phyloP scores from a whole-genome alignment of 176 grass and related monocot genomes.

The Coix lacrymajobi region DNA sequence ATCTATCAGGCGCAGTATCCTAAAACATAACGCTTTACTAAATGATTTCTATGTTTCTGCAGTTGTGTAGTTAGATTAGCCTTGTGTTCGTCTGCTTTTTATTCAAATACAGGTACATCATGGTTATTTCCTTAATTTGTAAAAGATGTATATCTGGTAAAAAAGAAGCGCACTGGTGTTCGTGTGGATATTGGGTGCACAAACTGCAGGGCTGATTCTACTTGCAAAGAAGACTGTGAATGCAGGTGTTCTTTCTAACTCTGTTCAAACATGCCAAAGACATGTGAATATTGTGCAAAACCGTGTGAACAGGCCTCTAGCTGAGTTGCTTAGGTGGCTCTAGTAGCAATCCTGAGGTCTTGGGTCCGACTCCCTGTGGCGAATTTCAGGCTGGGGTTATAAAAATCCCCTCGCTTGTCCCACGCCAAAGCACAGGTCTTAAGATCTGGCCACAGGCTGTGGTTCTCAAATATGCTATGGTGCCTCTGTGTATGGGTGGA shows the following conservation, averaged over 20 bases:
- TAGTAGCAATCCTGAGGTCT: background rate
- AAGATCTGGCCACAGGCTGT: background rate
- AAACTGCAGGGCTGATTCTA: constrained; percentile 69
- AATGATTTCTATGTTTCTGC: constrained; percentile 7
- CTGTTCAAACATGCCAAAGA: background rate
- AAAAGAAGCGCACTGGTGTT: constrained; percentile 69
- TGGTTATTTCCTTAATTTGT: constrained; percentile 41
- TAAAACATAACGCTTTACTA: constrained; percentile 20
- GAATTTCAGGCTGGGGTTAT: background rate
- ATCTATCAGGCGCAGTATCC: constrained; percentile 95
- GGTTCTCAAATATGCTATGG: background rate
- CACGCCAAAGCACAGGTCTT: background rate
- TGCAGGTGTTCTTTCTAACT: constrained; percentile 67
- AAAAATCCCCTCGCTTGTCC: background rate
- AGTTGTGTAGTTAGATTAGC: constrained; percentile 7
- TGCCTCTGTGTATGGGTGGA: background rate
- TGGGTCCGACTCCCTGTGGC: background rate
- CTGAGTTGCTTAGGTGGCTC: background rate
- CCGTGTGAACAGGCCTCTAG: background rate
- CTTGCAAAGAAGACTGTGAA: constrained; percentile 90
- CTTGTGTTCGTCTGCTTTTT: constrained; percentile 18
- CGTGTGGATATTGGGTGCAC: constrained; percentile 73
- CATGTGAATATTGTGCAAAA: background rate
- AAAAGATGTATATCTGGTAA: constrained; percentile 95
- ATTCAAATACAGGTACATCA: background rate